Percentiles rank a stretch among this genome's conserved stretches.
phyloP scores from a whole-genome alignment of 495 filamentous ascomycete species.

The Hypoxylon cercidicola region DNA sequence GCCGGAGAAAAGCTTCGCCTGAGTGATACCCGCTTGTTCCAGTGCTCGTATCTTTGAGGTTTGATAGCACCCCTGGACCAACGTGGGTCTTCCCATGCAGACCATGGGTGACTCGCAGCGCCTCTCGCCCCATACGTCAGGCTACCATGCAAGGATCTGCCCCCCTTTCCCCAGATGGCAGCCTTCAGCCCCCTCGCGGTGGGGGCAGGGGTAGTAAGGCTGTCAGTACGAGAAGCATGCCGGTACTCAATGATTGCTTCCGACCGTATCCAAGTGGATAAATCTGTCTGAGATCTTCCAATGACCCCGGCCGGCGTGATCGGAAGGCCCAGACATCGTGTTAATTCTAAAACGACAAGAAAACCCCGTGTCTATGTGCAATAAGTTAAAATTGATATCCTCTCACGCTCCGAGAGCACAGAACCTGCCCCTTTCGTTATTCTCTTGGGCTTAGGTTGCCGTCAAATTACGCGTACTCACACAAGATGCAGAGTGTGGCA shows the following conservation, averaged over 20 bases:
- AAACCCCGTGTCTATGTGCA: slow-evolving; percentile 16
- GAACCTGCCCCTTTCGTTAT: background rate
- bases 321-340: slow-evolving; percentile 16
- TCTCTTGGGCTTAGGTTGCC: background rate
- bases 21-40: slow-evolving; percentile 1
- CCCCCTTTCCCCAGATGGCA: slow-evolving; percentile 24
- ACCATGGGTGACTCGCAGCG: slow-evolving; percentile 22
- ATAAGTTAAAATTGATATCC: slow-evolving; percentile 1
- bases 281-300: slow-evolving; percentile 24
- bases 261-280: slow-evolving; percentile 19
- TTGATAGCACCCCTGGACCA: slow-evolving; percentile 15
- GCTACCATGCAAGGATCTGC: slow-evolving; percentile 19
- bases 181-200: slow-evolving; percentile 24
- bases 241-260: slow-evolving; percentile 21
- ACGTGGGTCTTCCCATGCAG: slow-evolving; percentile 26
- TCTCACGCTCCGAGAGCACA: slow-evolving; percentile 15
- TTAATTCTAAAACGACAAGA: slow-evolving; percentile 20
- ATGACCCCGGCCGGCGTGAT: slow-evolving; percentile 15
- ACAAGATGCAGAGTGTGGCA: background rate
- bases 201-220: slow-evolving; percentile 29
- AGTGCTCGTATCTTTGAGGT: slow-evolving; percentile 14
- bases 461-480: background rate
- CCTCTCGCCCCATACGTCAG: slow-evolving; percentile 3
- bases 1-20: slow-evolving; percentile 7
- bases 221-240: slow-evolving; percentile 22